Evolutionary conservation across 2,329 filamentous ascomycete genomes (phyloP).

Genomic region (Sporothrix mexicana): DNA sequence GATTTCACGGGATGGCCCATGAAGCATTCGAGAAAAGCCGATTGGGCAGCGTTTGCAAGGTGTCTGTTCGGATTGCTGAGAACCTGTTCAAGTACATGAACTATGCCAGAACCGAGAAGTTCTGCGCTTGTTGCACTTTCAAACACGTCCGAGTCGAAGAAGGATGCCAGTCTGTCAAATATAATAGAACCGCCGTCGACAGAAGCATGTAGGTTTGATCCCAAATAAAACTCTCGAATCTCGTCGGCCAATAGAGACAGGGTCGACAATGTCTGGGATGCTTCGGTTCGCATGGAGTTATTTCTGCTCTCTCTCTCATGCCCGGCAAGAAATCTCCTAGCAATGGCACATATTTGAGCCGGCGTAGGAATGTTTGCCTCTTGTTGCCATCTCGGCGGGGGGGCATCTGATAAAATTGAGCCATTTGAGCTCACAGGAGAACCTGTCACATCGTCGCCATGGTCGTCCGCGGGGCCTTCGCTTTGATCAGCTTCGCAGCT

Average conservation of each 20-base stretch:
- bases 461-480: slow-evolving; percentile 58
- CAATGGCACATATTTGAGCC: slow-evolving; percentile 74
- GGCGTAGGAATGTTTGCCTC: slow-evolving; percentile 62
- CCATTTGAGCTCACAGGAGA: slow-evolving; percentile 70
- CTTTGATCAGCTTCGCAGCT: slow-evolving; percentile 54
- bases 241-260: slow-evolving; percentile 74
- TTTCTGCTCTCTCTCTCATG: slow-evolving; percentile 79
- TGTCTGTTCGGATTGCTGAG: slow-evolving; percentile 74
- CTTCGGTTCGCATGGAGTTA: slow-evolving; percentile 77
- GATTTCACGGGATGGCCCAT: slow-evolving; percentile 77
- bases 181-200: slow-evolving; percentile 64
- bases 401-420: slow-evolving; percentile 68
- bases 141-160: slow-evolving; percentile 86
- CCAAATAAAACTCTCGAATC: slow-evolving; percentile 73
- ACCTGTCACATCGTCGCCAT: slow-evolving; percentile 67
- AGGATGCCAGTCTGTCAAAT: slow-evolving; percentile 76
- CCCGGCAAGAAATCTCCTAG: slow-evolving; percentile 80
- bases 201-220: slow-evolving; percentile 53
- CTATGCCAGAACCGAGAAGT: slow-evolving; percentile 86
- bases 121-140: slow-evolving; percentile 97
- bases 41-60: slow-evolving; percentile 70
- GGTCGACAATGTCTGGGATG: slow-evolving; percentile 73
- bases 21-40: slow-evolving; percentile 88
- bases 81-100: slow-evolving; percentile 79
- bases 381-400: slow-evolving; percentile 55